phyloP scores from a whole-genome alignment of 768 basidiomycete species.

The Kwoniella bestiolae region DNA sequence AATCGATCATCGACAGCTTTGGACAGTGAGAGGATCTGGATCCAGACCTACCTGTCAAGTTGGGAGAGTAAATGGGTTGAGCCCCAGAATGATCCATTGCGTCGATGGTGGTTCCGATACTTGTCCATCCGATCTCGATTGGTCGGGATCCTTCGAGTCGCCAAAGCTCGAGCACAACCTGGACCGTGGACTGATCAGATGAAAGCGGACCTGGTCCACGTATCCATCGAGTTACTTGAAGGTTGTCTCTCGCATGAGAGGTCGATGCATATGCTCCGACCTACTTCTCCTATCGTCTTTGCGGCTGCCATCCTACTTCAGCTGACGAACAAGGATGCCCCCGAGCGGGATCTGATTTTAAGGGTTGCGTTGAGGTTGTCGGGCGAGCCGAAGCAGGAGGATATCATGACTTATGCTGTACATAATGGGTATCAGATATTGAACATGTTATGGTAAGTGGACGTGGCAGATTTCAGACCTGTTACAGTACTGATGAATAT shows the following conservation, averaged over 20 bases:
- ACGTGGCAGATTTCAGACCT: background rate
- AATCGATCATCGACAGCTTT: constrained; percentile 1
- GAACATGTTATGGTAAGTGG: constrained; percentile 24
- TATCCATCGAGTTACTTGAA: constrained; percentile 12
- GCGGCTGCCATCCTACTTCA: constrained; percentile 14
- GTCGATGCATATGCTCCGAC: constrained; percentile 22
- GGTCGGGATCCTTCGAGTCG: constrained; percentile 16
- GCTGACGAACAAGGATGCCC: constrained; percentile 4
- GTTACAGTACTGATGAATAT: background rate
- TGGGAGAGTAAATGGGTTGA: constrained; percentile 16
- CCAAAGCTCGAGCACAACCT: constrained; percentile 5
- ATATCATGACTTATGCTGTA: constrained; percentile 12
- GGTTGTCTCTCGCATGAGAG: constrained; percentile 13
- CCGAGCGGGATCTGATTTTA: constrained; percentile 9
- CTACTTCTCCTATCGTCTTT: constrained; percentile 17
- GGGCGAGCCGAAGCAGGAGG: constrained; percentile 14
- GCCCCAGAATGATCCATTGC: constrained; percentile 14
- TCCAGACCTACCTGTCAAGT: constrained; percentile 5
- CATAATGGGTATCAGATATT: constrained; percentile 24
- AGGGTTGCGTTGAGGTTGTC: constrained; percentile 16
- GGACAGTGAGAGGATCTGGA: constrained; percentile 22
- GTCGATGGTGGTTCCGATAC: constrained; percentile 20
- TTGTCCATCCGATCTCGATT: constrained; percentile 8
- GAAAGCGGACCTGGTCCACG: constrained; percentile 2
- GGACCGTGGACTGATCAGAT: constrained; percentile 18